phyloP scores from a whole-genome alignment of 2,329 filamentous ascomycete species.

The Trichoderma simmonsii region DNA sequence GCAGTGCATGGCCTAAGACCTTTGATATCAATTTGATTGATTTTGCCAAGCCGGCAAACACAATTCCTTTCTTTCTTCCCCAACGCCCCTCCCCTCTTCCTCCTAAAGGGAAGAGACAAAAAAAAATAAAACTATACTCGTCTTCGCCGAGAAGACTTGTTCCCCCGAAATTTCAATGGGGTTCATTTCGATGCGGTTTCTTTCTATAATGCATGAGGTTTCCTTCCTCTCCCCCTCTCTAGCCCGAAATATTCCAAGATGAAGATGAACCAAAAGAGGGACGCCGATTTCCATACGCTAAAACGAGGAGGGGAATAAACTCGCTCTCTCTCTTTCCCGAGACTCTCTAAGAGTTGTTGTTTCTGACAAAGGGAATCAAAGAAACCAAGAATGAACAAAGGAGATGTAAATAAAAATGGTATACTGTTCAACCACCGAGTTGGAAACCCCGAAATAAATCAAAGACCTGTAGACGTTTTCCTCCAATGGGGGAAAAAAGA shows the following conservation, averaged over 20 bases:
- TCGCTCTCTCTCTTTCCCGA: neutral
- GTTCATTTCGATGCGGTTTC: neutral
- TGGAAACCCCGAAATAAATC: neutral
- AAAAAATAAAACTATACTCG: neutral
- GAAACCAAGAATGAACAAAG: neutral
- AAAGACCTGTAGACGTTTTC: neutral
- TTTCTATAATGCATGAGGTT: neutral
- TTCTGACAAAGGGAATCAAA: neutral
- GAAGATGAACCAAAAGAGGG: neutral
- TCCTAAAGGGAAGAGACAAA: neutral
- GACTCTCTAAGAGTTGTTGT: neutral
- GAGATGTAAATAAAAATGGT: neutral
- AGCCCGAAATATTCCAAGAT: neutral
- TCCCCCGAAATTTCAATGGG: neutral
- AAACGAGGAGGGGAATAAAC: neutral
- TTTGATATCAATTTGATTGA: neutral
- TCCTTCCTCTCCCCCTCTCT: neutral
- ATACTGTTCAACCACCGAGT: neutral
- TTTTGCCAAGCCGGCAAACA: neutral
- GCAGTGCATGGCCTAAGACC: neutral
- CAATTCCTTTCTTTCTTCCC: neutral
- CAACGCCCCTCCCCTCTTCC: neutral
- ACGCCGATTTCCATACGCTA: constrained; percentile 3
- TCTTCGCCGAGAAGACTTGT: neutral
- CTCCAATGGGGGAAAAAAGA: neutral